A percentile compares a stretch with the other conserved stretches of the same genome.
These are phyloP conservation scores for Vitis riparia DNA, from an alignment of 164 flowering plant genomes.

Conservation along the genomic window DNA sequence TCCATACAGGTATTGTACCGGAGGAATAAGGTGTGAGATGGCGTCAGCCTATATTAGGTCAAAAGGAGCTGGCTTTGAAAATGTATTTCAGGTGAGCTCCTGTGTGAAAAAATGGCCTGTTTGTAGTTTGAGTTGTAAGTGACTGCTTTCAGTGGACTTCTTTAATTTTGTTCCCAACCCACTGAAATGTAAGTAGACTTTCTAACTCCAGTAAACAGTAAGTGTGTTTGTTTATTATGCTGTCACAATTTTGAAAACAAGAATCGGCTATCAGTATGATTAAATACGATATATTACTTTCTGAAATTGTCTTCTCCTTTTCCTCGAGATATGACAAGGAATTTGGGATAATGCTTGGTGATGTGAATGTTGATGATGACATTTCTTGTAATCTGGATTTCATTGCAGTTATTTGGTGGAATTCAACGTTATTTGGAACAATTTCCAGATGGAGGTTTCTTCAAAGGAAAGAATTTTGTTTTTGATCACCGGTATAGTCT, in stretches of 20 bases:
- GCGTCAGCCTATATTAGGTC: conserved; percentile 93
- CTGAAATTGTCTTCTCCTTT: too few relatives aligned
- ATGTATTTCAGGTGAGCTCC: conserved; percentile 78
- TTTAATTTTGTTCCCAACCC: not conserved
- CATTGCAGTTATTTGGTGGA: conserved; percentile 85
- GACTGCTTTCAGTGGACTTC: not conserved
- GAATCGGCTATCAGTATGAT: too few relatives aligned
- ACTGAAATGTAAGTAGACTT: not conserved
- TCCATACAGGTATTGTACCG: conserved; percentile 87
- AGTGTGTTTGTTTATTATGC: too few relatives aligned
- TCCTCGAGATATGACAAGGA: not conserved
- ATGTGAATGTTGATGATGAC: not conserved
- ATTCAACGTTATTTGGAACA: conserved; percentile 94
- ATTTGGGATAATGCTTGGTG: not conserved
- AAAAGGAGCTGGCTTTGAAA: conserved; percentile 90
- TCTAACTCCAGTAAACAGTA: not conserved
- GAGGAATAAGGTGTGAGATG: conserved; percentile 99
- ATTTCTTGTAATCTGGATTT: conserved; percentile 6
- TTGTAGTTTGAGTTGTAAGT: not conserved
- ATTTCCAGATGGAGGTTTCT: conserved; percentile 92
- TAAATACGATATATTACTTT: too few relatives aligned
- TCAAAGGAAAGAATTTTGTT: conserved; percentile 95
- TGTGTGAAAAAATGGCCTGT: not conserved
- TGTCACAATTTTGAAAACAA: too few relatives aligned
- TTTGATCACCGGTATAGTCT: conserved; percentile 83